Conservation (phyloP, 352 stramenopile species). For the Pythium aristosporum region DNA sequence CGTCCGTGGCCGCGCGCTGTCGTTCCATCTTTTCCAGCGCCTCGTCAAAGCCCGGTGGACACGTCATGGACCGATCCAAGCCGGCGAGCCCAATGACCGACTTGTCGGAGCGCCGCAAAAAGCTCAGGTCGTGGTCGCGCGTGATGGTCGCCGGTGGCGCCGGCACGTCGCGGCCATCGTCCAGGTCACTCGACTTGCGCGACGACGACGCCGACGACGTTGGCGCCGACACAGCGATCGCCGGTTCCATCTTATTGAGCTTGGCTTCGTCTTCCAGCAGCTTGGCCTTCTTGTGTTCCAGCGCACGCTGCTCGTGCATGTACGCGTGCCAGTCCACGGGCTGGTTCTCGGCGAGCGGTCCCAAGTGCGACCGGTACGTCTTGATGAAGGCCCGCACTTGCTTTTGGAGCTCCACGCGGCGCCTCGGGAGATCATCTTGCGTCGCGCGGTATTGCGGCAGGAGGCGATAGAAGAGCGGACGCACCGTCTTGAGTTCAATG, state of each 20-base stretch:
- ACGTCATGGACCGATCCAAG: slow-evolving; percentile 77
- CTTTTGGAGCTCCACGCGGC: slow-evolving; percentile 67
- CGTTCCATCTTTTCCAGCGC: slow-evolving; percentile 33
- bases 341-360: slow-evolving; percentile 63
- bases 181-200: neutral
- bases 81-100: slow-evolving; percentile 64
- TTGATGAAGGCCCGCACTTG: slow-evolving; percentile 77
- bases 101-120: slow-evolving; percentile 71
- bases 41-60: slow-evolving; percentile 67
- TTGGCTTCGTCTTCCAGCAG: neutral
- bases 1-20: slow-evolving; percentile 7
- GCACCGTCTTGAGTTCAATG: slow-evolving; percentile 86
- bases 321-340: slow-evolving; percentile 84
- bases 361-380: slow-evolving; percentile 61
- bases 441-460: slow-evolving; percentile 75
- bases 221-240: neutral
- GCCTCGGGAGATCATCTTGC: slow-evolving; percentile 72
- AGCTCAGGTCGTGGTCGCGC: slow-evolving; percentile 77
- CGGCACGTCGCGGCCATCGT: slow-evolving; percentile 17
- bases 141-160: slow-evolving; percentile 62
- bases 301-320: slow-evolving; percentile 68
- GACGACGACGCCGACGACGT: slow-evolving; percentile 1
- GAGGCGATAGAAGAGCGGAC: slow-evolving; percentile 79
- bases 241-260: neutral
- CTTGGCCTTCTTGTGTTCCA: slow-evolving; percentile 36